These are phyloP conservation scores for Lactarius trivialis DNA, from an alignment of 768 basidiomycete genomes.

Conservation along the genomic window DNA sequence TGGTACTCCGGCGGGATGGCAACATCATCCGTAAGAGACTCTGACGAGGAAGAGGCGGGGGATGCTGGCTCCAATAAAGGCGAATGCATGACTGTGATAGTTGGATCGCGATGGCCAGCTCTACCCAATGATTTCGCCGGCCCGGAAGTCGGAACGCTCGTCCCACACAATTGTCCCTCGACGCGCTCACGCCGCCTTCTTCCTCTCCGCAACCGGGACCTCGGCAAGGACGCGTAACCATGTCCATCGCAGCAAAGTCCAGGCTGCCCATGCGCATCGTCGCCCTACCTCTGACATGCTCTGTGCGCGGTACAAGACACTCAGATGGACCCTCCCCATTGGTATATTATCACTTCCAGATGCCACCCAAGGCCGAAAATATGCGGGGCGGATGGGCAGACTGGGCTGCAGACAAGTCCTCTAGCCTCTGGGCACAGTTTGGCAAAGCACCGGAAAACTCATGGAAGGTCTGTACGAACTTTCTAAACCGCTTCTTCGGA, in stretches of 20 bases:
- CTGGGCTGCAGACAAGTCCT: slow-evolving; percentile 47
- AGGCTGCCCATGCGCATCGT: slow-evolving; percentile 38
- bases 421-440: slow-evolving; percentile 55
- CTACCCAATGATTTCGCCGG: not conserved
- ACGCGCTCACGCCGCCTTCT: not conserved
- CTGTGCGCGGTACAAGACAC: slow-evolving; percentile 18
- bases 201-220: not conserved
- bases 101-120: no score
- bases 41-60: slow-evolving; percentile 25
- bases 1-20: slow-evolving; percentile 5
- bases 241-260: slow-evolving; percentile 19
- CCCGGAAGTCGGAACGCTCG: not conserved
- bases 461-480: slow-evolving; percentile 58
- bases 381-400: slow-evolving; percentile 38
- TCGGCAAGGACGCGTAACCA: not conserved
- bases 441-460: slow-evolving; percentile 57
- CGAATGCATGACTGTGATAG: slow-evolving; percentile 22
- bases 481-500: not conserved
- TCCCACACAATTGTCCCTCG: not conserved
- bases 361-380: slow-evolving; percentile 25
- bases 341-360: slow-evolving; percentile 40
- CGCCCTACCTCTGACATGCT: slow-evolving; percentile 38
- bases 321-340: slow-evolving; percentile 24
- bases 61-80: slow-evolving; percentile 24
- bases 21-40: slow-evolving; percentile 19